A percentile compares a stretch with the other conserved stretches of the same genome.
These are phyloP conservation scores for Pterocarpus santalinus DNA, from an alignment of 306 rosid species.

Conservation along the genomic window DNA sequence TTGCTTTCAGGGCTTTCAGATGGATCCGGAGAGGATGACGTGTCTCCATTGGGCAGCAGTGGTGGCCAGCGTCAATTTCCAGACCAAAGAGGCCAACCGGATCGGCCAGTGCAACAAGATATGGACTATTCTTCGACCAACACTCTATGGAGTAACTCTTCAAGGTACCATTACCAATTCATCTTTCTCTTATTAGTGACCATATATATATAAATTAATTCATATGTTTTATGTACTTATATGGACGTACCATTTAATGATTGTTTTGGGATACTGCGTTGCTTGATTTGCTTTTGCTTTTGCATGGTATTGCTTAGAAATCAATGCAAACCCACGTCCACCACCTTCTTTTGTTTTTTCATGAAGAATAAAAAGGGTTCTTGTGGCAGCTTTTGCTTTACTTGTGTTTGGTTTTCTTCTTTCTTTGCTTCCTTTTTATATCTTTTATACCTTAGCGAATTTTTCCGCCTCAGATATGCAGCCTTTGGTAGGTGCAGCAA, in stretches of 20 bases:
- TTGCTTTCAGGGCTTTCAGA: constrained; percentile 74
- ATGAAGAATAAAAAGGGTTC: constrained; percentile 71
- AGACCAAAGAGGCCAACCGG: constrained; percentile 65
- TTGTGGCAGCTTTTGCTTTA: constrained; percentile 75
- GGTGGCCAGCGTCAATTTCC: constrained; percentile 52
- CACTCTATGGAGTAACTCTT: constrained; percentile 87
- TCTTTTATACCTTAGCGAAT: constrained; percentile 46
- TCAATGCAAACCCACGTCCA: constrained; percentile 66
- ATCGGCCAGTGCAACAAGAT: constrained; percentile 64
- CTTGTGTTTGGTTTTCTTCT: constrained; percentile 56
- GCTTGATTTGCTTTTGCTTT: constrained; percentile 57
- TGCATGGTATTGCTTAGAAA: constrained; percentile 65
- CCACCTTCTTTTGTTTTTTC: constrained; percentile 41
- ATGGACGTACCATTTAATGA: constrained; percentile 28
- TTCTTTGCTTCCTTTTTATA: constrained; percentile 50
- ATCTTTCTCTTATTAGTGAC: constrained; percentile 1
- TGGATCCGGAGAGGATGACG: constrained; percentile 90
- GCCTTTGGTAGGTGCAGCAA: constrained; percentile 53
- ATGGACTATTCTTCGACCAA: constrained; percentile 58
- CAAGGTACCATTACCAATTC: constrained; percentile 61
- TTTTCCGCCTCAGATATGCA: constrained; percentile 38
- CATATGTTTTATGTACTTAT: constrained; percentile 41
- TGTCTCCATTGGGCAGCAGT: constrained; percentile 59
- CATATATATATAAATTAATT: background rate
- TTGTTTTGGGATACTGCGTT: constrained; percentile 35